Conservation (phyloP, 1,284 basidiomycete species). For the Entoloma clypeatum region DNA sequence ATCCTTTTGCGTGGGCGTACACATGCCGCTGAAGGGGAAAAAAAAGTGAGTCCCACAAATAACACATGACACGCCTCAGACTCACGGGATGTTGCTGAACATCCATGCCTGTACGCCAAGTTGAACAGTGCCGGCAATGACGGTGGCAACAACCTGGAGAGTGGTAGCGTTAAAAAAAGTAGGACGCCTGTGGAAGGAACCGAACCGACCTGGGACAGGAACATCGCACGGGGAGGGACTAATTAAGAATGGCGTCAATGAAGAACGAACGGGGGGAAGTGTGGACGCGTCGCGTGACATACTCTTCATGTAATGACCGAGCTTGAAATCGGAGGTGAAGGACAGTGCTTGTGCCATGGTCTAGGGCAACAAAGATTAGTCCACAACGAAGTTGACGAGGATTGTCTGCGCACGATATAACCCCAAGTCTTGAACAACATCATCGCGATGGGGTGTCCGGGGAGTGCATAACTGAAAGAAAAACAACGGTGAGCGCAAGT, state of each 20-base stretch:
- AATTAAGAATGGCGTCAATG: not conserved
- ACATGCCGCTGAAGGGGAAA: conserved; percentile 44
- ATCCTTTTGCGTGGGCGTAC: conserved; percentile 40
- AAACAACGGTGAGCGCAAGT: not conserved
- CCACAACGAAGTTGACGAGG: conserved; percentile 12
- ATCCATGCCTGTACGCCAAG: conserved; percentile 67
- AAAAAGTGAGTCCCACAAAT: not conserved
- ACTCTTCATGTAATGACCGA: conserved; percentile 73
- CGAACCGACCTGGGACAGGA: conserved; percentile 36
- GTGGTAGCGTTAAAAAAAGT: not conserved
- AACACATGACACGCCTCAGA: not conserved
- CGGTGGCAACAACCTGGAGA: conserved; percentile 55
- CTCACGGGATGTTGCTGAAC: conserved; percentile 42
- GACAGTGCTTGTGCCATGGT: conserved; percentile 31
- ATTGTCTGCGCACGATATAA: conserved; percentile 41
- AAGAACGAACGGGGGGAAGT: not conserved
- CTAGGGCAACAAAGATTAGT: not conserved
- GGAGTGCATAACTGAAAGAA: conserved; percentile 32
- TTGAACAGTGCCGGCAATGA: conserved; percentile 60
- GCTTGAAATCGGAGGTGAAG: conserved; percentile 69
- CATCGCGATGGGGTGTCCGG: conserved; percentile 56
- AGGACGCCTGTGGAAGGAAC: not conserved
- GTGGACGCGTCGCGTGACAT: conserved; percentile 31
- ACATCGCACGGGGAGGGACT: conserved; percentile 45
- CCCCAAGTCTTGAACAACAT: conserved; percentile 59